A percentile compares a stretch with the other conserved stretches of the same genome.
phyloP scores from a whole-genome alignment of 495 filamentous ascomycete genomes.

The Aspergillus sclerotioniger region DNA sequence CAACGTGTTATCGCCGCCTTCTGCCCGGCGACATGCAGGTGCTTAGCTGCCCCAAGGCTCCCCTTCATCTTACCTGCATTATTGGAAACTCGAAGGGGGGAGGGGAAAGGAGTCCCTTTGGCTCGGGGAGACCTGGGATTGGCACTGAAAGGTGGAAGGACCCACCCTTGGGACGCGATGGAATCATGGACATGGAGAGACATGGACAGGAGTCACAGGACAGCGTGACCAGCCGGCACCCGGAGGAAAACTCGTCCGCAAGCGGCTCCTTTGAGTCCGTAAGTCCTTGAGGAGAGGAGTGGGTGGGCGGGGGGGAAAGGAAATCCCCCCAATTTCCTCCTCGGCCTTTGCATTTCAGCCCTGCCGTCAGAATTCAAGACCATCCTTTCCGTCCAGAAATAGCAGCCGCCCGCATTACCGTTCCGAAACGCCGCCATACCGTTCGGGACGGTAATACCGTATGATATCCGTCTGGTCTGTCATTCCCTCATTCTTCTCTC shows the following conservation, averaged over 20 bases:
- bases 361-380: background rate
- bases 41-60: too few species aligned
- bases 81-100: too few species aligned
- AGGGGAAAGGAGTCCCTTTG: background rate
- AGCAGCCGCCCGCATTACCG: background rate
- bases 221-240: too few species aligned
- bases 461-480: background rate
- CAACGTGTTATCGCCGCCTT: background rate
- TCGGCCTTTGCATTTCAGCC: background rate
- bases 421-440: background rate
- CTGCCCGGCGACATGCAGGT: too few species aligned
- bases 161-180: background rate
- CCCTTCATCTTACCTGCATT: too few species aligned
- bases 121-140: background rate
- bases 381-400: background rate
- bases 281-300: background rate
- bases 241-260: too few species aligned
- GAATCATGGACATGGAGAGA: too few species aligned
- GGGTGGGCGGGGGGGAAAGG: background rate
- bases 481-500: background rate
- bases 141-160: background rate
- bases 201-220: too few species aligned
- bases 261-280: too few species aligned
- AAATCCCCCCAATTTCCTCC: background rate
- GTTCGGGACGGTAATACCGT: background rate